phyloP scores from a whole-genome alignment of 2,329 filamentous ascomycete genomes.

The Chrysosporium queenslandicum region DNA sequence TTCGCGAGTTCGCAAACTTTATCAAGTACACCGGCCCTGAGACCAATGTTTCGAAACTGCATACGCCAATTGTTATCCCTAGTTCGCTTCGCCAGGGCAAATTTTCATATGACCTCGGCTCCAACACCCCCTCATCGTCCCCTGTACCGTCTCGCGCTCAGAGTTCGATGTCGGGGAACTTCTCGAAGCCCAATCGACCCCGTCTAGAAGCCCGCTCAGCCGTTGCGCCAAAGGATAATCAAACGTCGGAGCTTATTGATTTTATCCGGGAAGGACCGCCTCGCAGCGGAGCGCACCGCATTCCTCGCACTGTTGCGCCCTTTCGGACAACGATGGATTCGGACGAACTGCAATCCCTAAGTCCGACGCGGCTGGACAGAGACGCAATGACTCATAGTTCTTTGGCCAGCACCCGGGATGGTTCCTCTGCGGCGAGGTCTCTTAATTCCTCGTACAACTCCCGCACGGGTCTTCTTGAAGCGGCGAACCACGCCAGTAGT shows the following conservation, averaged over 20 bases:
- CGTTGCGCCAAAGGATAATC: slow-evolving; percentile 50
- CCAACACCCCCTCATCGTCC: background rate
- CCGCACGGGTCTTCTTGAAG: slow-evolving; percentile 55
- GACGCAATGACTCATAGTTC: slow-evolving; percentile 31
- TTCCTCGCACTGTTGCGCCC: slow-evolving; percentile 71
- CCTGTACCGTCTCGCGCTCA: slow-evolving; percentile 21
- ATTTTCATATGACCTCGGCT: background rate
- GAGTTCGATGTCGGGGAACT: slow-evolving; percentile 5
- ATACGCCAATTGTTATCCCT: slow-evolving; percentile 6
- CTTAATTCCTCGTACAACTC: slow-evolving; percentile 62
- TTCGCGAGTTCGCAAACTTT: slow-evolving; percentile 78
- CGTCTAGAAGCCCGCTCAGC: slow-evolving; percentile 64
- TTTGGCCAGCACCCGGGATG: slow-evolving; percentile 39
- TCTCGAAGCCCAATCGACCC: slow-evolving; percentile 24
- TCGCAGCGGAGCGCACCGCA: slow-evolving; percentile 54
- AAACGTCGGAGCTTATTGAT: slow-evolving; percentile 81
- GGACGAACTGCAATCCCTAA: slow-evolving; percentile 50
- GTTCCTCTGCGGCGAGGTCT: slow-evolving; percentile 41
- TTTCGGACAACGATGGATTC: slow-evolving; percentile 81
- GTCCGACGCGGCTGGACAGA: slow-evolving; percentile 22
- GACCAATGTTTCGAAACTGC: background rate
- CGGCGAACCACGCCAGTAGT: slow-evolving; percentile 11
- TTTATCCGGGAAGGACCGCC: slow-evolving; percentile 86
- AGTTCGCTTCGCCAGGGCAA: background rate
- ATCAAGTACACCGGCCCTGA: slow-evolving; percentile 71